Percentiles rank a stretch among this genome's conserved stretches.
phyloP scores from a whole-genome alignment of 495 filamentous ascomycete genomes.

The Daldinia concentrica region DNA sequence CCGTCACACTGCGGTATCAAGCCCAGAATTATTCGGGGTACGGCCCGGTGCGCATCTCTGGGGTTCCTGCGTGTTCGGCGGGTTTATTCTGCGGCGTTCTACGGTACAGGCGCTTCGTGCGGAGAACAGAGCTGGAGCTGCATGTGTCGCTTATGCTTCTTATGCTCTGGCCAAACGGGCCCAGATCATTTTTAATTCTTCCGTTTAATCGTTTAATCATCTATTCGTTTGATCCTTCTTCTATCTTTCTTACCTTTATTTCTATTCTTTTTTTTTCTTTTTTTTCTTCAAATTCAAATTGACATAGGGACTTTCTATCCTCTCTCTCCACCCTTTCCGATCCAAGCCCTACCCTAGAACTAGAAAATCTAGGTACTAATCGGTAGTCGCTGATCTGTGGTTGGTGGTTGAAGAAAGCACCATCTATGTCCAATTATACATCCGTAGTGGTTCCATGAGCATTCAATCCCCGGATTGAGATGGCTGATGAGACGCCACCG shows the following conservation, averaged over 20 bases:
- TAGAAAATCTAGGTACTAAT: neutral
- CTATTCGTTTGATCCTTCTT: neutral
- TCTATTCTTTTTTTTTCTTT: neutral
- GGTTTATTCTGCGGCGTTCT: slow-evolving; percentile 32
- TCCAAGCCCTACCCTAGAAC: neutral
- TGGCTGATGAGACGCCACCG: slow-evolving; percentile 38
- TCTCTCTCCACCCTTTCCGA: neutral
- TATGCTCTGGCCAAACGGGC: slow-evolving; percentile 25
- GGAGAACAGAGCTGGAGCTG: slow-evolving; percentile 33
- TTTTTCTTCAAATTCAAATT: neutral
- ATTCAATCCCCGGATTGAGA: slow-evolving; percentile 16
- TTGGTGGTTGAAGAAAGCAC: slow-evolving; percentile 8
- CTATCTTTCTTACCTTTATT: neutral
- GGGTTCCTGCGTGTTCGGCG: slow-evolving; percentile 24
- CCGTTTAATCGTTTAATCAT: slow-evolving; percentile 19
- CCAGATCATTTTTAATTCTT: slow-evolving; percentile 31
- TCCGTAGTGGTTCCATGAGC: neutral
- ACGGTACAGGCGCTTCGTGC: slow-evolving; percentile 27
- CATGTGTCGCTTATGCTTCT: slow-evolving; percentile 20
- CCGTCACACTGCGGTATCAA: slow-evolving; percentile 23
- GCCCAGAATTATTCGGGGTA: slow-evolving; percentile 25
- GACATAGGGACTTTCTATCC: neutral
- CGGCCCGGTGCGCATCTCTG: slow-evolving; percentile 32
- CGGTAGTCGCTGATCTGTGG: neutral
- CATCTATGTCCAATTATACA: slow-evolving; percentile 11